phyloP scores from a whole-genome alignment of 2,329 filamentous ascomycete genomes.

The Aphanocladium album region DNA sequence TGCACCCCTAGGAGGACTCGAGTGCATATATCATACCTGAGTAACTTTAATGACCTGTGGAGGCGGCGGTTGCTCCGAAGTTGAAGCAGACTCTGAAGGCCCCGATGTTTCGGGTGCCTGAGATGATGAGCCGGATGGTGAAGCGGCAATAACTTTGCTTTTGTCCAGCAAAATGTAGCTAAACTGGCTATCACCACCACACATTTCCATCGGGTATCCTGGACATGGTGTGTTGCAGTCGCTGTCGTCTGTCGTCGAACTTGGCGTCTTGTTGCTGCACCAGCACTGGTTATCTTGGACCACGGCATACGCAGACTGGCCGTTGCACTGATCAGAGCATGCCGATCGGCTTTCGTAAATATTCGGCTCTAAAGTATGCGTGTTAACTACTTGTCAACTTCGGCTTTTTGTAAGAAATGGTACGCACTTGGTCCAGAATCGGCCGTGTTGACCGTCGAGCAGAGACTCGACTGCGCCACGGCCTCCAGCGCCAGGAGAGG shows the following conservation, averaged over 20 bases:
- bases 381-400: too few species aligned
- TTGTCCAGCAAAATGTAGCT: conserved; percentile 2
- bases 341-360: background rate
- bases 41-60: background rate
- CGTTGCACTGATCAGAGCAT: background rate
- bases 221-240: conserved; percentile 2
- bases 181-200: background rate
- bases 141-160: background rate
- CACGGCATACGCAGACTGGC: conserved; percentile 1
- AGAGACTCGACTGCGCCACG: background rate
- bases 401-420: background rate
- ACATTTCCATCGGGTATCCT: background rate
- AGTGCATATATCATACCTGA: background rate
- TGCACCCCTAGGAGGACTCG: too few species aligned
- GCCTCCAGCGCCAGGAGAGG: background rate
- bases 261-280: conserved; percentile 2
- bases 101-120: background rate
- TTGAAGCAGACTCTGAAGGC: background rate
- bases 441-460: background rate
- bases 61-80: background rate
- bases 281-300: conserved; percentile 3
- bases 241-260: background rate
- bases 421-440: background rate
- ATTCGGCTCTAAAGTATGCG: background rate
- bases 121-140: background rate